Evolutionary conservation across 2,329 filamentous ascomycete genomes (phyloP).

Genomic region (Hortaea sp.): DNA sequence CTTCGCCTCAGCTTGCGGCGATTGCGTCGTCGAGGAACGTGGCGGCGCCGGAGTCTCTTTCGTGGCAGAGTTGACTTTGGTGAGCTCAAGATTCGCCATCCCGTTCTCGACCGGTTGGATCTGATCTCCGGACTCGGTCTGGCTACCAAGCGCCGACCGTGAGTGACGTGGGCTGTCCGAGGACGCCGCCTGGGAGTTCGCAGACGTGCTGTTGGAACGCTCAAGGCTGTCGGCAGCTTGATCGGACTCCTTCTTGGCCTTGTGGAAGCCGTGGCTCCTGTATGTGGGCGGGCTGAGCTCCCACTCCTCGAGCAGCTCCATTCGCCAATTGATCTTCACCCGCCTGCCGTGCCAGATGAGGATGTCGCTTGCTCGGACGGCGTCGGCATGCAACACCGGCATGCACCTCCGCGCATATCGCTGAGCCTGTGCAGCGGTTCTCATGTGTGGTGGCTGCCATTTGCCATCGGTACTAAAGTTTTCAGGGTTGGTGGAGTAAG

Average conservation of each 20-base stretch:
- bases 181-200: slow-evolving; percentile 8
- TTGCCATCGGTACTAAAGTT: slow-evolving; percentile 25
- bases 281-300: slow-evolving; percentile 36
- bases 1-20: slow-evolving; percentile 7
- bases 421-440: slow-evolving; percentile 27
- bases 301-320: slow-evolving; percentile 33
- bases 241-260: neutral
- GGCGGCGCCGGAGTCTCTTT: neutral
- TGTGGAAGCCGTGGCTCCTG: slow-evolving; percentile 19
- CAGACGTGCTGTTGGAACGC: slow-evolving; percentile 8
- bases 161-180: slow-evolving; percentile 9
- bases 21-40: neutral
- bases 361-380: slow-evolving; percentile 37
- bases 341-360: slow-evolving; percentile 33
- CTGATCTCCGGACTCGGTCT: slow-evolving; percentile 6
- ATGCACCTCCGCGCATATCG: slow-evolving; percentile 40
- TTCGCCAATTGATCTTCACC: slow-evolving; percentile 34
- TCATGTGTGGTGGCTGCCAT: slow-evolving; percentile 25
- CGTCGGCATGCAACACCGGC: slow-evolving; percentile 34
- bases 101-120: slow-evolving; percentile 11
- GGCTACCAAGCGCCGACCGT: slow-evolving; percentile 6
- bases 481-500: slow-evolving; percentile 20
- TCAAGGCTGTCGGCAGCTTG: neutral
- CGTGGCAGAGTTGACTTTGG: slow-evolving; percentile 6
- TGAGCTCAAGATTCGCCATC: slow-evolving; percentile 10